These are phyloP conservation scores for Blastocystis sp. DNA, from an alignment of 352 stramenopile genomes.

Conservation along the genomic window DNA sequence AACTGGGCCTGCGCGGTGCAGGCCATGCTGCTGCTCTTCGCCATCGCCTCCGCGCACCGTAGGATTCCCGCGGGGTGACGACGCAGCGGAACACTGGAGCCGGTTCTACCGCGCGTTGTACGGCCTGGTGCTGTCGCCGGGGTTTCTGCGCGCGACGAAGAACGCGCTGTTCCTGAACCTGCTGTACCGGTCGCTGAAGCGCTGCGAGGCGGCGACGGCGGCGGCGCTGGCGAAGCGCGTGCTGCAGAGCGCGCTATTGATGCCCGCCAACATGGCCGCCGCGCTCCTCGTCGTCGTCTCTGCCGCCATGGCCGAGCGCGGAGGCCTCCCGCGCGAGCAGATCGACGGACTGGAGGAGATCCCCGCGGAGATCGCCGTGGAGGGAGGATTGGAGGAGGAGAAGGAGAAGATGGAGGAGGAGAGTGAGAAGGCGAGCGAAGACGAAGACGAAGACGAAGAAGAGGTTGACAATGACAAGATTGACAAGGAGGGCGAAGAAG, in stretches of 20 bases:
- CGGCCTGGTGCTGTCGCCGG: conserved; percentile 70
- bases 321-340: neutral
- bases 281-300: conserved; percentile 72
- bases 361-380: neutral
- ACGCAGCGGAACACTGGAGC: conserved; percentile 4
- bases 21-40: conserved; percentile 12
- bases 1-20: conserved; percentile 46
- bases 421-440: neutral
- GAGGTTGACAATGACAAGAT: neutral
- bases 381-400: neutral
- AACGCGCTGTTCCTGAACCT: conserved; percentile 76
- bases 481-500: neutral
- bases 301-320: conserved; percentile 65
- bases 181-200: conserved; percentile 71
- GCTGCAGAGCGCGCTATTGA: conserved; percentile 69
- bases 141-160: conserved; percentile 68
- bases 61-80: neutral
- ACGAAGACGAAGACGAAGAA: neutral
- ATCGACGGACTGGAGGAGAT: neutral
- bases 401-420: neutral
- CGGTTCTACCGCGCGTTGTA: conserved; percentile 77
- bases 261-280: conserved; percentile 70
- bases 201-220: conserved; percentile 66
- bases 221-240: conserved; percentile 72
- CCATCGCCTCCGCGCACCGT: conserved; percentile 28